Evolutionary conservation across 352 stramenopile genomes (phyloP).

Genomic region (Globisporangium abappressorium): DNA sequence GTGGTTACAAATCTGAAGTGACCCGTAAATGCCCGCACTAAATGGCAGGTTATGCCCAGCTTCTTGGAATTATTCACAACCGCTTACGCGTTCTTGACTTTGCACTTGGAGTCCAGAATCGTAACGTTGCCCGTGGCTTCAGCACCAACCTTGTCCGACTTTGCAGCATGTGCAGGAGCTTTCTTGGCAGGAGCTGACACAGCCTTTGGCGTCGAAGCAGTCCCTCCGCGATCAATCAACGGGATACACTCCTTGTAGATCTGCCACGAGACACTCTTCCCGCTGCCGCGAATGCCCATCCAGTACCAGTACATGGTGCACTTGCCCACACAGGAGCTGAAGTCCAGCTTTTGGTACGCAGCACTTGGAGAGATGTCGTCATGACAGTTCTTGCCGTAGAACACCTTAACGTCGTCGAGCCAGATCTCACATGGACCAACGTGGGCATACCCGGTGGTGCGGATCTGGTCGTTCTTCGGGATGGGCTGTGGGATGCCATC

Average conservation of each 20-base stretch:
- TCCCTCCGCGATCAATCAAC: no score
- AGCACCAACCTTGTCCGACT: conserved; percentile 1
- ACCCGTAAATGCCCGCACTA: not conserved
- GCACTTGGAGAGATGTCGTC: no score
- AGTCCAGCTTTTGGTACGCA: not conserved
- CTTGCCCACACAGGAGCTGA: not conserved
- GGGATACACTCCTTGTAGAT: conserved; percentile 50
- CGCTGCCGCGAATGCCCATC: not conserved
- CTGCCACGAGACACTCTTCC: conserved; percentile 37
- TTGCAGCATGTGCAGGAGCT: no score
- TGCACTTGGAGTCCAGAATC: conserved; percentile 1
- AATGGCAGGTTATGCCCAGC: not conserved
- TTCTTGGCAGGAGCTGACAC: not conserved
- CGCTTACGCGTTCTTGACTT: not conserved
- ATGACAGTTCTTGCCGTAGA: not conserved
- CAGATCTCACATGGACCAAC: no score
- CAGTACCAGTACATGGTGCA: conserved; percentile 1
- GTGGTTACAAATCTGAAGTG: not conserved
- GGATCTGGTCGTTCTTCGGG: no score
- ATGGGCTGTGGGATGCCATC: no score
- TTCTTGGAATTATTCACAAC: not conserved
- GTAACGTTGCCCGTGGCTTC: not conserved
- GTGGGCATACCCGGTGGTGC: no score
- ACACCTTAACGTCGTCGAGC: no score
- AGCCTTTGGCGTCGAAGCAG: not conserved